Evolutionary conservation across 1,284 basidiomycete genomes (phyloP).

Genomic region (Ceraceosorus bombacis): DNA sequence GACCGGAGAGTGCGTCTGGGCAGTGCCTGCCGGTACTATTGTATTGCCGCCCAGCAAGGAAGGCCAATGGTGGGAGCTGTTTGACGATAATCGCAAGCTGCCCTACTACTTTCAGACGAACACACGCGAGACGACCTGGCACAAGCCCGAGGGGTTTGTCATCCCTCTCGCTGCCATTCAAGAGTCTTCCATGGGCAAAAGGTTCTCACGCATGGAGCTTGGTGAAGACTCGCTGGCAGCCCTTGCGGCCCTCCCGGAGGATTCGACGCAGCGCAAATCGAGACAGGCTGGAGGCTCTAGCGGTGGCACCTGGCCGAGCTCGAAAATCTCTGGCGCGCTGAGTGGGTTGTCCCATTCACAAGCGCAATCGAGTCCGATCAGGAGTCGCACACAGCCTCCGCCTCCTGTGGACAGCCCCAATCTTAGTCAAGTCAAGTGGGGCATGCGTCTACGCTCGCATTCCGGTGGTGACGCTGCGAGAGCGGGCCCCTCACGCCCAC

Average conservation of each 20-base stretch:
- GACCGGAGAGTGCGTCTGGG: conserved; percentile 84
- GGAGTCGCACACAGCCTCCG: too few relatives aligned
- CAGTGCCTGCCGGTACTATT: conserved; percentile 78
- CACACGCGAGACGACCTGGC: conserved; percentile 79
- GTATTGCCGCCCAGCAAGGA: conserved; percentile 73
- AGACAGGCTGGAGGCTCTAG: too few relatives aligned
- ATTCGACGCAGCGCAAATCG: too few relatives aligned
- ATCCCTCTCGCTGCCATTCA: conserved; percentile 83
- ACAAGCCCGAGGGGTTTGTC: conserved; percentile 72
- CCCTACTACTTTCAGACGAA: conserved; percentile 90
- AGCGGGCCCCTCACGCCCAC: too few relatives aligned
- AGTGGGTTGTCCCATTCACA: too few relatives aligned
- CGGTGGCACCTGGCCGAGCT: too few relatives aligned
- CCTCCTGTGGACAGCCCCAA: too few relatives aligned
- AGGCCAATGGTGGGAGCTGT: conserved; percentile 92
- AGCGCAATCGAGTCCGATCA: too few relatives aligned
- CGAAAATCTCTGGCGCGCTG: background rate
- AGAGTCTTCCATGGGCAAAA: conserved; percentile 39
- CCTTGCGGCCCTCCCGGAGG: conserved; percentile 1
- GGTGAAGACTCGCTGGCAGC: conserved; percentile 5
- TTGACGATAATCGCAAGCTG: conserved; percentile 67
- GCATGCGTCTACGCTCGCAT: too few relatives aligned
- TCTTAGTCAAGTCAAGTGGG: too few relatives aligned
- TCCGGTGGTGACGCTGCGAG: too few relatives aligned
- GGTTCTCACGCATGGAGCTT: conserved; percentile 1